A percentile compares a stretch with the other conserved stretches of the same genome.
These are phyloP conservation scores for Lasiodiplodia citricola DNA, from an alignment of 2,329 filamentous ascomycete genomes.

Conservation along the genomic window DNA sequence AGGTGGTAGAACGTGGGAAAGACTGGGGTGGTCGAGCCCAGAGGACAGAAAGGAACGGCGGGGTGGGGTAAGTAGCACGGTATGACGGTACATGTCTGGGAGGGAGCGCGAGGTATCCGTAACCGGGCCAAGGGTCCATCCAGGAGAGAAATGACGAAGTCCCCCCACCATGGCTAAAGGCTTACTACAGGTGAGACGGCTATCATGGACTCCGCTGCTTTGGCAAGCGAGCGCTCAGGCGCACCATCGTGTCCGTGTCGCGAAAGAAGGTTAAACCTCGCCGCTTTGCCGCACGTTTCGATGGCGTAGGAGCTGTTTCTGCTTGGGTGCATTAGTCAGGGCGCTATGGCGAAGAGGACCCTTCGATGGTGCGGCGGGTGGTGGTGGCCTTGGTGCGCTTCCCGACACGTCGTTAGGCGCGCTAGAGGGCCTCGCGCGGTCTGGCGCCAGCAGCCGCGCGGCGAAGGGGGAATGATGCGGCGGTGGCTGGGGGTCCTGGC, in stretches of 20 bases:
- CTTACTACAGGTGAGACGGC: conserved; percentile 6
- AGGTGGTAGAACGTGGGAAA: conserved; percentile 10
- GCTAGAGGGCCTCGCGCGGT: not conserved
- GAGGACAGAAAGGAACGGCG: not conserved
- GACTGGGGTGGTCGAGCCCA: not conserved
- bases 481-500: not conserved
- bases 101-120: not conserved
- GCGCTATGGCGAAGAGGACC: not conserved
- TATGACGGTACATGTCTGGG: not conserved
- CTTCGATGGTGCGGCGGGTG: conserved; percentile 3
- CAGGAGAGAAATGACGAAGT: not conserved
- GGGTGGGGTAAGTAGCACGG: not conserved
- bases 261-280: conserved; percentile 8
- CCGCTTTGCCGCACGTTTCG: conserved; percentile 1
- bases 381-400: not conserved
- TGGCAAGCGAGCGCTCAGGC: conserved; percentile 4
- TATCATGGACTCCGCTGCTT: not conserved
- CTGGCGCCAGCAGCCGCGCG: not conserved
- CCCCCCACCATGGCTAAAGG: not conserved
- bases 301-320: not conserved
- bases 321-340: not conserved
- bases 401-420: not conserved
- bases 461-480: not conserved
- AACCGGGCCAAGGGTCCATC: not conserved
- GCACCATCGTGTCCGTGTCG: not conserved